phyloP scores from a whole-genome alignment of 2,329 filamentous ascomycete genomes.

The Neonectria punicea region DNA sequence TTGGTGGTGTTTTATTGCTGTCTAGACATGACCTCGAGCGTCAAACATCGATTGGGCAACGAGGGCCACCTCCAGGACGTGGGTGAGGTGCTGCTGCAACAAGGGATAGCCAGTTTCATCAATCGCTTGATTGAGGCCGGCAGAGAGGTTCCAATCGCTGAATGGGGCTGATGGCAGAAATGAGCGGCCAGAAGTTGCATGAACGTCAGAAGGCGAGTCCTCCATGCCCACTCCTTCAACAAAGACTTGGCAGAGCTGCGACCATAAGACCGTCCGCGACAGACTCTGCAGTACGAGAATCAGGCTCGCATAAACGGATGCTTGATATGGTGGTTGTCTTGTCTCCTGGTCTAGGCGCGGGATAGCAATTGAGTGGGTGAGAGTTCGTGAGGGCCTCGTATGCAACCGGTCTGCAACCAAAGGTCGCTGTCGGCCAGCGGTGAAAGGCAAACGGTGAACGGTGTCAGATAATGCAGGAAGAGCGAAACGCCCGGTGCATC shows the following conservation, averaged over 20 bases:
- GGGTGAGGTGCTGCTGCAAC: neutral
- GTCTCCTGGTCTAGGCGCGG: constrained; percentile 1
- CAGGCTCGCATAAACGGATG: neutral
- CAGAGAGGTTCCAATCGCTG: neutral
- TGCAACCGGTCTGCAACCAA: constrained; percentile 27
- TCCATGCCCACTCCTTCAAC: neutral
- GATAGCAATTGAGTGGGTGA: constrained; percentile 16
- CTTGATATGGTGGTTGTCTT: neutral
- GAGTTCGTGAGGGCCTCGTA: constrained; percentile 17
- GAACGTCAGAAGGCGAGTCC: neutral
- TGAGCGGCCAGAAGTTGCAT: neutral
- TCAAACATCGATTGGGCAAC: neutral
- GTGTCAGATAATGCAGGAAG: constrained; percentile 10
- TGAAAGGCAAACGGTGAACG: constrained; percentile 1
- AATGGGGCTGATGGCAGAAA: neutral
- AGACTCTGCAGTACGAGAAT: neutral
- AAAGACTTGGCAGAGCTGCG: neutral
- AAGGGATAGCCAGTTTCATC: constrained; percentile 4
- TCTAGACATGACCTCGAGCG: neutral
- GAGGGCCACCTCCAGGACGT: neutral
- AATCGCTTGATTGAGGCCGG: constrained; percentile 13
- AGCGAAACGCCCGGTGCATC: neutral
- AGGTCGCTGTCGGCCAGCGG: constrained; percentile 10
- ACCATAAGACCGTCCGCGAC: no score
- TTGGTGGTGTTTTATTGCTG: neutral